phyloP scores from a whole-genome alignment of 1,284 basidiomycete species.

The Bondarzewia mesenterica region DNA sequence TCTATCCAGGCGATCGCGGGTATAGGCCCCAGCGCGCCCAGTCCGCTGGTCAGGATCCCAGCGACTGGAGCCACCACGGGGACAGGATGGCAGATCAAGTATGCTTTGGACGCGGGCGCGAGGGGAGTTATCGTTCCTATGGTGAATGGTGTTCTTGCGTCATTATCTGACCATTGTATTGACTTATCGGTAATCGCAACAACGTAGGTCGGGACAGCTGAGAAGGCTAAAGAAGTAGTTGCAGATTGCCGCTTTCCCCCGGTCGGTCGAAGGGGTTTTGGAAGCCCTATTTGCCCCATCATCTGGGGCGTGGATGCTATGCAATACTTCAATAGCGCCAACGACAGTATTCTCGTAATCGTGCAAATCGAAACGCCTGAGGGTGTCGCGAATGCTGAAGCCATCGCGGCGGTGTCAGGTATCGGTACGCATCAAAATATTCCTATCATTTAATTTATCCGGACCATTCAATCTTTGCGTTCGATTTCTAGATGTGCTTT shows the following conservation, averaged over 20 bases:
- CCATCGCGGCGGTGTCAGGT: slow-evolving; percentile 56
- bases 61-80: slow-evolving; percentile 47
- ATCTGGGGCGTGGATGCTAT: slow-evolving; percentile 41
- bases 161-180: not conserved
- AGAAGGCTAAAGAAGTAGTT: slow-evolving; percentile 49
- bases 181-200: not conserved
- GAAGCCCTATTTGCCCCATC: slow-evolving; percentile 49
- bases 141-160: slow-evolving; percentile 30
- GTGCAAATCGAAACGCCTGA: slow-evolving; percentile 62
- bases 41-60: slow-evolving; percentile 50
- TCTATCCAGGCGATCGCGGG: slow-evolving; percentile 43
- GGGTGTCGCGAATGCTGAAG: slow-evolving; percentile 49
- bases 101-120: slow-evolving; percentile 57
- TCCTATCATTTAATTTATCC: slow-evolving; percentile 1
- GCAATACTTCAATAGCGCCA: slow-evolving; percentile 50
- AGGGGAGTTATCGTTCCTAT: slow-evolving; percentile 57
- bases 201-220: slow-evolving; percentile 44
- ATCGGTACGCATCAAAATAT: too few relatives aligned
- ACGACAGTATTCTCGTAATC: slow-evolving; percentile 50
- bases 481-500: slow-evolving; percentile 34
- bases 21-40: slow-evolving; percentile 33
- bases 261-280: slow-evolving; percentile 49
- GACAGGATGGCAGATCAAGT: slow-evolving; percentile 61
- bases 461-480: not conserved
- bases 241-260: slow-evolving; percentile 51